Conservation (phyloP, 257 asterid species). For the Avicennia marina region DNA sequence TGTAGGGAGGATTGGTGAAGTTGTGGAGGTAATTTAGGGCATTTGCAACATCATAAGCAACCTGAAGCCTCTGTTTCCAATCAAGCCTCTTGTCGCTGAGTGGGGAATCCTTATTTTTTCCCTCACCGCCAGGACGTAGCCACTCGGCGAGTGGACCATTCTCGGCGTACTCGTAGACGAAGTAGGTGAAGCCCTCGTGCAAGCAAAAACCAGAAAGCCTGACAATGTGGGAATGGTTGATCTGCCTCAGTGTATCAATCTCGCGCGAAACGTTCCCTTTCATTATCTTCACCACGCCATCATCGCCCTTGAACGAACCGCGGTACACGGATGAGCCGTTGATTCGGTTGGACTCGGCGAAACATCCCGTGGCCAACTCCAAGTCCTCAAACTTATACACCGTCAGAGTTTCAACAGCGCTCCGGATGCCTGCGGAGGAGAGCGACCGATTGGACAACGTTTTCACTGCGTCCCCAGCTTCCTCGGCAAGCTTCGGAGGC, state of each 20-base stretch:
- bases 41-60: slow-evolving; percentile 53
- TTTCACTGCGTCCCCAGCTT: slow-evolving; percentile 3
- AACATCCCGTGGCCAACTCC: slow-evolving; percentile 41
- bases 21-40: slow-evolving; percentile 62
- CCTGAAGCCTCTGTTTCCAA: slow-evolving; percentile 55
- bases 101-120: neutral
- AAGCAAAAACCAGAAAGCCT: slow-evolving; percentile 58
- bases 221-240: slow-evolving; percentile 46
- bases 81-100: slow-evolving; percentile 8
- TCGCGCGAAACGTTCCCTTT: slow-evolving; percentile 49
- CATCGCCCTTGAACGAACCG: slow-evolving; percentile 50
- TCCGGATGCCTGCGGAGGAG: slow-evolving; percentile 28
- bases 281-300: slow-evolving; percentile 50
- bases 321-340: slow-evolving; percentile 43
- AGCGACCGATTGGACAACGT: slow-evolving; percentile 22
- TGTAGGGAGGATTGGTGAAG: slow-evolving; percentile 51
- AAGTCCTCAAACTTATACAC: slow-evolving; percentile 43
- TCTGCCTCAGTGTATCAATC: slow-evolving; percentile 40
- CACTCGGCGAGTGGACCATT: slow-evolving; percentile 41
- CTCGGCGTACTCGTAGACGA: slow-evolving; percentile 55
- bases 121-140: slow-evolving; percentile 17
- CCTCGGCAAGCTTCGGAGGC: slow-evolving; percentile 19
- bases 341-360: slow-evolving; percentile 37
- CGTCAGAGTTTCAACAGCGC: slow-evolving; percentile 39
- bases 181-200: slow-evolving; percentile 51